phyloP scores from a whole-genome alignment of 208 protist species.

The Crithidia expoeki region DNA sequence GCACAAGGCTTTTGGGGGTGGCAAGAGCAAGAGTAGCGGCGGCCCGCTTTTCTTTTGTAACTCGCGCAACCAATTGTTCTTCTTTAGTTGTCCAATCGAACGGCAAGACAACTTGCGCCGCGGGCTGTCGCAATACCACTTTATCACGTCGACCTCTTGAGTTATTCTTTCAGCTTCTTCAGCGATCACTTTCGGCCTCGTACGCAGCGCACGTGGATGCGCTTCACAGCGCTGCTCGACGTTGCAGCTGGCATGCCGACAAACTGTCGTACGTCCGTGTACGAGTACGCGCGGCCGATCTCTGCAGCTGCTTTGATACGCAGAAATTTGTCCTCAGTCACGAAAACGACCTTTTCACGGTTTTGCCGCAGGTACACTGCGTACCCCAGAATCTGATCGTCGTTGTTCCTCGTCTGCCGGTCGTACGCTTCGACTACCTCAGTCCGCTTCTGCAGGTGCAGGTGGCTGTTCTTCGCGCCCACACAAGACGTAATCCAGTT shows the following conservation, averaged over 20 bases:
- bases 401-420: slow-evolving; percentile 48
- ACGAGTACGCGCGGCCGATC: slow-evolving; percentile 53
- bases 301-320: slow-evolving; percentile 74
- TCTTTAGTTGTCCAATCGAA: background rate
- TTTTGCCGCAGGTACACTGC: slow-evolving; percentile 66
- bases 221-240: background rate
- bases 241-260: slow-evolving; percentile 31
- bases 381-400: slow-evolving; percentile 85
- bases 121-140: background rate
- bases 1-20: too few relatives aligned
- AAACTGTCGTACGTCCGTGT: slow-evolving; percentile 46
- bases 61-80: background rate
- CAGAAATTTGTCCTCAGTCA: slow-evolving; percentile 86
- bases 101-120: background rate
- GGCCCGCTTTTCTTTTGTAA: too few relatives aligned
- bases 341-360: slow-evolving; percentile 58
- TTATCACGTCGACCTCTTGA: background rate
- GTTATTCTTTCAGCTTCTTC: slow-evolving; percentile 1
- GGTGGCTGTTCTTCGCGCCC: slow-evolving; percentile 11
- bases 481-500: slow-evolving; percentile 60
- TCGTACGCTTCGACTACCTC: slow-evolving; percentile 74
- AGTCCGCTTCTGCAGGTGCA: slow-evolving; percentile 65
- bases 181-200: background rate
- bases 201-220: background rate
- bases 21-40: too few relatives aligned